Conservation (phyloP, 2,329 filamentous ascomycete species). For the Cercospora janseana region DNA sequence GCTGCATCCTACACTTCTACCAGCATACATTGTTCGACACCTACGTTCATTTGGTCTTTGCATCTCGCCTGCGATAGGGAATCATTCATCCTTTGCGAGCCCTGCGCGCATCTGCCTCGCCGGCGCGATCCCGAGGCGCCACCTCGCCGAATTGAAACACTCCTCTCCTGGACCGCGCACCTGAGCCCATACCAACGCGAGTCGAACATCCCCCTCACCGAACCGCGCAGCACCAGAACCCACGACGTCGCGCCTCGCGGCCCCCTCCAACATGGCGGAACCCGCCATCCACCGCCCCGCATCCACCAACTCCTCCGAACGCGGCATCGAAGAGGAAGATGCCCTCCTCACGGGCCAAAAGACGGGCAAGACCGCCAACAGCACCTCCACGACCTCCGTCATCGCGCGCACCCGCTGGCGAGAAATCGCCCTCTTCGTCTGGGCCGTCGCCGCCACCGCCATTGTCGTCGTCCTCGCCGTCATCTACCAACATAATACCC, state of each 20-base stretch:
- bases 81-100: too few species aligned
- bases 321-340: conserved; percentile 59
- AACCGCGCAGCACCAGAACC: neutral
- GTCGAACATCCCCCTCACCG: too few species aligned
- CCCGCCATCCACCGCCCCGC: conserved; percentile 56
- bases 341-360: conserved; percentile 59
- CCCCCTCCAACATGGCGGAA: conserved; percentile 38
- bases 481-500: conserved; percentile 63
- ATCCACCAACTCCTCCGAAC: conserved; percentile 56
- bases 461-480: conserved; percentile 77
- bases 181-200: too few species aligned
- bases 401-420: conserved; percentile 54
- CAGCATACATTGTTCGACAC: too few species aligned
- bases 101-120: too few species aligned
- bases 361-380: conserved; percentile 29
- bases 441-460: conserved; percentile 78
- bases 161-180: too few species aligned
- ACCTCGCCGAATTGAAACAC: too few species aligned
- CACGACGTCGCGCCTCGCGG: neutral
- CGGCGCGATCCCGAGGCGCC: too few species aligned
- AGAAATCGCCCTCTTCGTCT: conserved; percentile 73
- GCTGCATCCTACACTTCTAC: neutral
- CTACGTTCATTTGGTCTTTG: too few species aligned
- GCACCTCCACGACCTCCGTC: conserved; percentile 44
- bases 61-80: too few species aligned